These are phyloP conservation scores for Salix koriyanagi DNA, from an alignment of 345 rosid genomes.

Conservation along the genomic window DNA sequence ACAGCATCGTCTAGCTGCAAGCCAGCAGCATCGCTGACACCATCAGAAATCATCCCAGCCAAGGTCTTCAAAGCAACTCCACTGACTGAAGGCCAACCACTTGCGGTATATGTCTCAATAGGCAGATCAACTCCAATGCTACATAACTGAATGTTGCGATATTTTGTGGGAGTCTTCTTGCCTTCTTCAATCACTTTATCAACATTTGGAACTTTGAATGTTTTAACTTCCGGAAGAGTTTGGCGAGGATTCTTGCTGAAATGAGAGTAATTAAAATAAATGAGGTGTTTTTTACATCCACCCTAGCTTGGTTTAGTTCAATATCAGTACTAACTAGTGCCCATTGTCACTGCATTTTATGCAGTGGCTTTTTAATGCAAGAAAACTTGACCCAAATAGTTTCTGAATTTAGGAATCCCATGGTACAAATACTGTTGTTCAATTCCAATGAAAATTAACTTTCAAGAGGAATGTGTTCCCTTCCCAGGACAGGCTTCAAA, in stretches of 20 bases:
- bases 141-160: conserved; percentile 53
- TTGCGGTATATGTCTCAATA: conserved; percentile 59
- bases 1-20: conserved; percentile 28
- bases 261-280: conserved; percentile 12
- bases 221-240: conserved; percentile 45
- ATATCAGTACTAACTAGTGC: not conserved
- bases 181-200: conserved; percentile 81
- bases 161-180: conserved; percentile 67
- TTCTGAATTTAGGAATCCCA: not conserved
- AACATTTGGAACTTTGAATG: conserved; percentile 63
- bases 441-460: not conserved
- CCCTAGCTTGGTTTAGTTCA: not conserved
- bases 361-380: not conserved
- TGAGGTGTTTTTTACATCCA: not conserved
- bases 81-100: conserved; percentile 85
- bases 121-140: conserved; percentile 46
- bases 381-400: not conserved
- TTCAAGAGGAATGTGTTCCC: not conserved
- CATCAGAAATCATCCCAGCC: conserved; percentile 78
- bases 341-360: not conserved
- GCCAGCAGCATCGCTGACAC: conserved; percentile 38
- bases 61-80: conserved; percentile 69
- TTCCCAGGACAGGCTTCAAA: not conserved
- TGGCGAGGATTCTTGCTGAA: conserved; percentile 44
- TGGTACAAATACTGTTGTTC: not conserved